A percentile compares a stretch with the other conserved stretches of the same genome.
Conservation (phyloP, 2,329 filamentous ascomycete species). For the Penicillium sp. region DNA sequence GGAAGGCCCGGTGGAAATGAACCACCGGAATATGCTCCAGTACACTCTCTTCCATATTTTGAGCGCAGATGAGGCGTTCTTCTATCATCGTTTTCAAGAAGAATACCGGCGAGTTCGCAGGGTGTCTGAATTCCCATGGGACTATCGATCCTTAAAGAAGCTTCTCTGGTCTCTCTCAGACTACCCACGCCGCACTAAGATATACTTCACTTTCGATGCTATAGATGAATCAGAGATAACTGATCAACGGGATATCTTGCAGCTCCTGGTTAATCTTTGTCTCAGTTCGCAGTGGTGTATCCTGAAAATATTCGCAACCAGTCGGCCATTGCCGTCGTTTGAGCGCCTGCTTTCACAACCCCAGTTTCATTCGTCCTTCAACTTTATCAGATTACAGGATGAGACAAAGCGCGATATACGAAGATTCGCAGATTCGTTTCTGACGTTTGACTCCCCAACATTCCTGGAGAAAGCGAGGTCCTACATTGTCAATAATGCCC, state of each 20-base stretch:
- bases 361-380: background rate
- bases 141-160: slow-evolving; percentile 5
- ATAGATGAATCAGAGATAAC: slow-evolving; percentile 9
- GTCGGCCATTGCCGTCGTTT: background rate
- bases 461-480: background rate
- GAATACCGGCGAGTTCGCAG: background rate
- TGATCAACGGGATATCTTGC: slow-evolving; percentile 1
- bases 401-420: slow-evolving; percentile 5
- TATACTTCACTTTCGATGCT: slow-evolving; percentile 11
- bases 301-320: slow-evolving; percentile 8
- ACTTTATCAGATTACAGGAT: background rate
- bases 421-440: background rate
- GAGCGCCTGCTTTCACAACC: background rate
- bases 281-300: background rate
- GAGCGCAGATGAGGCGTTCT: slow-evolving; percentile 1
- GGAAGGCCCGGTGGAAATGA: slow-evolving; percentile 8
- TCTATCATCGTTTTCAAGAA: slow-evolving; percentile 7
- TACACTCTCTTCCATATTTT: slow-evolving; percentile 6
- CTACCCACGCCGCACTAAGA: background rate
- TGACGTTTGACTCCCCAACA: background rate
- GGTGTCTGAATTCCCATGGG: background rate
- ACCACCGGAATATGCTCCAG: slow-evolving; percentile 12
- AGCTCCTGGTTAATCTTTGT: background rate
- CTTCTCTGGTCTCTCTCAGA: background rate
- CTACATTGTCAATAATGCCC: slow-evolving; percentile 7